Evolutionary conservation across 2,329 filamentous ascomycete genomes (phyloP).

Genomic region (Davidsoniella virescens): DNA sequence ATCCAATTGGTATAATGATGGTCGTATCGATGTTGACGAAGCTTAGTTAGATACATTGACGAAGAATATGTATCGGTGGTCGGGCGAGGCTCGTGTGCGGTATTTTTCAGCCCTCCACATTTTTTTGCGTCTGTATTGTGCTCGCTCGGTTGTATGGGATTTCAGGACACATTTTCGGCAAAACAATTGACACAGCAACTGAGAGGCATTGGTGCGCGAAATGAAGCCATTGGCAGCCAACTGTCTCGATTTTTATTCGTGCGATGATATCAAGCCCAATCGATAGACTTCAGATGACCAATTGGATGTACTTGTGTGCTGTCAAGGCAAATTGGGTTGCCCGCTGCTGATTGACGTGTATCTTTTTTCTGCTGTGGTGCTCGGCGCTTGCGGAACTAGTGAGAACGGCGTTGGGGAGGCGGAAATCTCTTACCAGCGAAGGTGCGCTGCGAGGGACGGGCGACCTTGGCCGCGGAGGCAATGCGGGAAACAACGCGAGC

Average conservation of each 20-base stretch:
- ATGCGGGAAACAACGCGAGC: slow-evolving; percentile 14
- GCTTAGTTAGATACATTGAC: neutral
- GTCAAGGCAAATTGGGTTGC: neutral
- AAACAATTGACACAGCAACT: slow-evolving; percentile 9
- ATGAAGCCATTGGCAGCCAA: slow-evolving; percentile 7
- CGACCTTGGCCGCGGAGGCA: slow-evolving; percentile 14
- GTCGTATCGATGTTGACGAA: neutral
- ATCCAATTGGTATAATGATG: slow-evolving; percentile 7
- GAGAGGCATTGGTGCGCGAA: neutral
- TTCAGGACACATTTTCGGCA: slow-evolving; percentile 12
- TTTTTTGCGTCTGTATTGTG: slow-evolving; percentile 1
- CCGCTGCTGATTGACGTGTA: slow-evolving; percentile 7
- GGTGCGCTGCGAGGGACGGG: slow-evolving; percentile 14
- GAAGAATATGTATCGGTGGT: neutral
- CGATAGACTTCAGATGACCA: neutral
- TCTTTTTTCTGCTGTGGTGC: slow-evolving; percentile 5
- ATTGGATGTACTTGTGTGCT: slow-evolving; percentile 5
- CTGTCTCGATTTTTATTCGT: neutral
- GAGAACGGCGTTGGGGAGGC: slow-evolving; percentile 11
- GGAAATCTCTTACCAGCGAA: slow-evolving; percentile 14
- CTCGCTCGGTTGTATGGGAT: slow-evolving; percentile 1
- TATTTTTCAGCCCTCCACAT: slow-evolving; percentile 5
- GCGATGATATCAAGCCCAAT: neutral
- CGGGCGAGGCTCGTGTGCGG: slow-evolving; percentile 4
- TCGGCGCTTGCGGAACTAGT: slow-evolving; percentile 8